Conservation (phyloP, 164 flowering plant species). For the Dillenia suffruticosa region DNA sequence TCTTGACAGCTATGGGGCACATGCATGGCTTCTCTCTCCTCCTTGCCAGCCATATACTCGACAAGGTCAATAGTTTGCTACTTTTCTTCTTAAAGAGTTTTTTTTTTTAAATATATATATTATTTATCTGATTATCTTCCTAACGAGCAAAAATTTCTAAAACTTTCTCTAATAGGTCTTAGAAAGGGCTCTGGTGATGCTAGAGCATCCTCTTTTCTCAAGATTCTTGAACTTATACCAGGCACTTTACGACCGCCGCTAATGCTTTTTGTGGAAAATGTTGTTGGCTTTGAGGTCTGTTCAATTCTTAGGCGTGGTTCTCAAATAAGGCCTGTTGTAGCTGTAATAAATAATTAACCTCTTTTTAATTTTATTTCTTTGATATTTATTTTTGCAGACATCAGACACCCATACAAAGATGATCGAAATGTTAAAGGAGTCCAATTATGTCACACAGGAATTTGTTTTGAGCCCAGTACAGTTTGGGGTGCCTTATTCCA, state of each 20-base stretch:
- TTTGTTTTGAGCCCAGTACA: constrained; percentile 87
- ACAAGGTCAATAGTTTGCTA: constrained; percentile 57
- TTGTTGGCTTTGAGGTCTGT: constrained; percentile 96
- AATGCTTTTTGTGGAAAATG: constrained; percentile 91
- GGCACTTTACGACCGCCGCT: constrained; percentile 49
- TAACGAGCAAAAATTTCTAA: not conserved
- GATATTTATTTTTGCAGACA: constrained; percentile 39
- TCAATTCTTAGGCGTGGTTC: not conserved
- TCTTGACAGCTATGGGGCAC: constrained; percentile 67
- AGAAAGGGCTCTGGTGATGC: constrained; percentile 93
- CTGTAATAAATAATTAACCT: not conserved
- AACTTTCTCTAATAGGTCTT: constrained; percentile 47
- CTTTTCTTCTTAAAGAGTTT: not conserved
- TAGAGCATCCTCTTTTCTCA: constrained; percentile 87
- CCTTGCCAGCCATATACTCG: constrained; percentile 99
- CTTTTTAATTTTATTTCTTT: not conserved
- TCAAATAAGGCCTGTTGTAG: no score
- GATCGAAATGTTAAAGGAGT: constrained; percentile 53
- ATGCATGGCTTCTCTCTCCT: constrained; percentile 95
- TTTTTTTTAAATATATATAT: not conserved
- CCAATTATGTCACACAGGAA: constrained; percentile 66
- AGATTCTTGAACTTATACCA: constrained; percentile 74
- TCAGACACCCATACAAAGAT: constrained; percentile 81
- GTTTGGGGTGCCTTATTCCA: constrained; percentile 92
- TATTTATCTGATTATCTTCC: not conserved